phyloP scores from a whole-genome alignment of 352 stramenopile species.

The Globisporangium middletonii region DNA sequence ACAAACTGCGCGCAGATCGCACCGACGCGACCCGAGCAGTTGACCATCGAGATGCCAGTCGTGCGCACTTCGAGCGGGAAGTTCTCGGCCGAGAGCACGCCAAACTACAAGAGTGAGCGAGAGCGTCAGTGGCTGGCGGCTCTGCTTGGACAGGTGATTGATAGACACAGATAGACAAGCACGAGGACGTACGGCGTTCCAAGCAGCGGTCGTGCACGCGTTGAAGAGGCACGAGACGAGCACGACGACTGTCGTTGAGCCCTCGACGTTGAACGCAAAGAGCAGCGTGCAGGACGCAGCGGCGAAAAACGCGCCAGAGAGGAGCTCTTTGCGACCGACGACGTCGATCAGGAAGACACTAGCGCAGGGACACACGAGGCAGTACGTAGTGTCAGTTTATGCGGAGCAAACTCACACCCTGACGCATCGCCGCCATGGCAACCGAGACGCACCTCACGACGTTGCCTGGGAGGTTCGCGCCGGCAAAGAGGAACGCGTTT shows the following conservation, averaged over 20 bases:
- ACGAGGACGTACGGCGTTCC: slow-evolving; percentile 72
- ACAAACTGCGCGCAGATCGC: slow-evolving; percentile 90
- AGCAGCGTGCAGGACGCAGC: slow-evolving; percentile 58
- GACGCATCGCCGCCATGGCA: no score
- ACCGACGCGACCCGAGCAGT: slow-evolving; percentile 80
- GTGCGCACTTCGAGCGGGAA: slow-evolving; percentile 88
- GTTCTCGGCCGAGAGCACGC: slow-evolving; percentile 81
- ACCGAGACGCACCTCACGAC: slow-evolving; percentile 67
- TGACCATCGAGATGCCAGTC: slow-evolving; percentile 88
- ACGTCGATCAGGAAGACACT: slow-evolving; percentile 69
- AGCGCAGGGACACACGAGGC: background rate
- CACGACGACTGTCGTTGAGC: slow-evolving; percentile 71
- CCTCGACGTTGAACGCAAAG: slow-evolving; percentile 75
- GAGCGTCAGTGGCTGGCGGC: background rate
- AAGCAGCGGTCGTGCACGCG: slow-evolving; percentile 83
- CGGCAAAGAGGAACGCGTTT: slow-evolving; percentile 92
- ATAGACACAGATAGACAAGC: no score
- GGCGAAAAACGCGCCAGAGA: slow-evolving; percentile 64
- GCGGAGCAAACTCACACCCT: no score
- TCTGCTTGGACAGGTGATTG: no score
- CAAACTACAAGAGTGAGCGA: slow-evolving; percentile 47
- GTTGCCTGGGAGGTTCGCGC: slow-evolving; percentile 89
- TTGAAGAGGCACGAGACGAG: slow-evolving; percentile 89
- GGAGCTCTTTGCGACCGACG: slow-evolving; percentile 60
- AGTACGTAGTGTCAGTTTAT: slow-evolving; percentile 4